Evolutionary conservation across 352 stramenopile species (phyloP), one percentile per base, ranked within the genome.

Genomic region (Thalassiosira livingstoniorum): DNA sequence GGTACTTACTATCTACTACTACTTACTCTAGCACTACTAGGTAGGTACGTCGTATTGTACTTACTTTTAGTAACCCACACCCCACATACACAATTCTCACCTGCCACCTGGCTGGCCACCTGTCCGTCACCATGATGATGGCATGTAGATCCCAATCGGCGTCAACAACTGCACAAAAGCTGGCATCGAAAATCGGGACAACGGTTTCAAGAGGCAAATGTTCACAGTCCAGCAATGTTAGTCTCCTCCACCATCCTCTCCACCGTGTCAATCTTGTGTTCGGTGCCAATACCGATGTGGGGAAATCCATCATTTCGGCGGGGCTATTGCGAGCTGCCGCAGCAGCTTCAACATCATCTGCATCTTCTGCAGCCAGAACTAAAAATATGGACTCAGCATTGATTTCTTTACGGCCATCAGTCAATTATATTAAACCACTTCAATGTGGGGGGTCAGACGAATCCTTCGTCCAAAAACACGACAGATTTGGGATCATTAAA

Each of bases 251-350:
- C 58, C 54, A 74, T 47, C 71, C 71, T 39, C 51, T 42, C 15
- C 71, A 86, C 60, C 71, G 78, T 10, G 75, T 78, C 37, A 86
- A 93, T 69, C 62, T 95, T 23, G 89, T 99, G n/a, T 99, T 98
- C 85, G 97, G 97, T 65, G 97, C 96, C 80, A 99, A 99, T 85
- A 99, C 97, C 53, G 97, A 99, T 89, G 96, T 99, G 29, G 97
- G 97, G 75, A 99, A 99, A 91, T 99, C 97, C 0, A 92, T 99
- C 34, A 86, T 99, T 18, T 97, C 96, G n/a, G 92, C 95, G 0
- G 97, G 96, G 32, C 96, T 99, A 53, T 94, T 97, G 57, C 91
- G 94, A 62, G 93, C 94, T 27, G 94, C 92, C 18, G 79, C 93
- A n/a, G 32, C 53, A 27, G 51, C 63, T 25, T 81, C 77, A 10